A percentile compares a stretch with the other conserved stretches of the same genome.
phyloP scores from a whole-genome alignment of 176 grass and related monocot species.

The Musa troglodytarum region DNA sequence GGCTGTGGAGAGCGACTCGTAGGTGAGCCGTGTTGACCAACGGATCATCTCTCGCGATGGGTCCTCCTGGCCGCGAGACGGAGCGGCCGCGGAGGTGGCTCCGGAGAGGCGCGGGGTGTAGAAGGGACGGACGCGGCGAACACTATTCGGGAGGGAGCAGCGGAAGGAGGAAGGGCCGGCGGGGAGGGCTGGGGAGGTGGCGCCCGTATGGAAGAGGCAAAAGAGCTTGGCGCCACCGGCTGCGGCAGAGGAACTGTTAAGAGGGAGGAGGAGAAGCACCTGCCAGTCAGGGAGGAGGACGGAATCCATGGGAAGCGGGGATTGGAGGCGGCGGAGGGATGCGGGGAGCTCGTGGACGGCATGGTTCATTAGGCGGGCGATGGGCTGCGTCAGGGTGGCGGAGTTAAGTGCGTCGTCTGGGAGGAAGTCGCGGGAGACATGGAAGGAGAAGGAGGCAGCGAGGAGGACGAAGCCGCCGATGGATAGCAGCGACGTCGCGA shows the following conservation, averaged over 20 bases:
- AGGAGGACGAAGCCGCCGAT: background rate
- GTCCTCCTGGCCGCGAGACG: background rate
- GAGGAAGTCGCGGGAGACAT: background rate
- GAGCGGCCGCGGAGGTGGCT: background rate
- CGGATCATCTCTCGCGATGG: conserved; percentile 21
- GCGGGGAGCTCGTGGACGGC: background rate
- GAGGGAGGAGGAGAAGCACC: conserved; percentile 38
- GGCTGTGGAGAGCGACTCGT: conserved; percentile 32
- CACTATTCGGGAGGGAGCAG: conserved; percentile 34
- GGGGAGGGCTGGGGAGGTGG: conserved; percentile 28
- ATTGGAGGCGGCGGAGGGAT: background rate
- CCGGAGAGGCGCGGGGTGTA: conserved; percentile 30
- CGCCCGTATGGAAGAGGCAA: conserved; percentile 34
- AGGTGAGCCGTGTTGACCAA: conserved; percentile 42
- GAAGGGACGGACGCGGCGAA: conserved; percentile 25
- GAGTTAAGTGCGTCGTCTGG: background rate
- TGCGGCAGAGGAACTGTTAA: background rate
- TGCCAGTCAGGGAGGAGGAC: conserved; percentile 64
- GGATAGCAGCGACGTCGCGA: background rate
- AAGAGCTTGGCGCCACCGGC: conserved; percentile 4
- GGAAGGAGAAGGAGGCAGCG: background rate
- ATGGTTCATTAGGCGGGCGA: background rate
- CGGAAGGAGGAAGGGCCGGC: conserved; percentile 23
- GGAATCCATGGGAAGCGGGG: background rate
- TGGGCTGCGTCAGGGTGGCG: background rate